Base-by-base conservation (phyloP, 2,329 filamentous ascomycete species). In the Colletotrichum coccodes region DNA sequence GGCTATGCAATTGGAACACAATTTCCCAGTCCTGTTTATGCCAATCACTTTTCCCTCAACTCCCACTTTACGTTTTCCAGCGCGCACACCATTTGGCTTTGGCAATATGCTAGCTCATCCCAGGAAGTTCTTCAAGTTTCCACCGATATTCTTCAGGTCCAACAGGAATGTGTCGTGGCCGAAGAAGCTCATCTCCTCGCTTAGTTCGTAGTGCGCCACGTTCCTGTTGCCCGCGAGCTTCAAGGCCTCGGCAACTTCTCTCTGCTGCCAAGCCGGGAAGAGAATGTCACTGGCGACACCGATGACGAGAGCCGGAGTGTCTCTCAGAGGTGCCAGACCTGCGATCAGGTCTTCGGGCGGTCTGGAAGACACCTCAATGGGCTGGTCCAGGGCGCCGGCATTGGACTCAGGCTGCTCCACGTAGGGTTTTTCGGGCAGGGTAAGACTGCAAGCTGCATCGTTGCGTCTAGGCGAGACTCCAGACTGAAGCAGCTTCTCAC, bases 181-280 rank as follows among this genome's bases (percentile, higher is more conserved):
- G 78, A 99, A 99, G 75, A 97, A 82, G 75, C 94, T 97, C 80
- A 96, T 89, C 81, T 98, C 94, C 82, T 98, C 94, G 38, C 95
- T 96, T 57, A 99, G 83, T 83, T 99, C 96, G 16, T 96, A 88
- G 79, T 99, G 94, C 50, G 90, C 91, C 0, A 99, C 95, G 36
- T 88, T 89, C 70, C 89, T 86, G 76, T 97, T 98, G 0, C 96
- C 96, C 0, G 88, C 88, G 38, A 88, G 86, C 68, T 90, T 89
- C 71, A 99, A 83, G 3, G 95, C 92, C 76, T 95, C 91, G 4
- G 95, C 95, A 70, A 99, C 91, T 80, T 99, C 96, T 60, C 93
- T 89, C 83, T 99, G 96, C 83, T 99, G 96, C 95, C 96, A 99
- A 0, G 96, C 94, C 0, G 96, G 96, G 81, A 99, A 99, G 40